Evolutionary conservation across 768 basidiomycete species (phyloP), one percentile per base, ranked within the genome.

Genomic region (Chalciporus sphaerocephalus): DNA sequence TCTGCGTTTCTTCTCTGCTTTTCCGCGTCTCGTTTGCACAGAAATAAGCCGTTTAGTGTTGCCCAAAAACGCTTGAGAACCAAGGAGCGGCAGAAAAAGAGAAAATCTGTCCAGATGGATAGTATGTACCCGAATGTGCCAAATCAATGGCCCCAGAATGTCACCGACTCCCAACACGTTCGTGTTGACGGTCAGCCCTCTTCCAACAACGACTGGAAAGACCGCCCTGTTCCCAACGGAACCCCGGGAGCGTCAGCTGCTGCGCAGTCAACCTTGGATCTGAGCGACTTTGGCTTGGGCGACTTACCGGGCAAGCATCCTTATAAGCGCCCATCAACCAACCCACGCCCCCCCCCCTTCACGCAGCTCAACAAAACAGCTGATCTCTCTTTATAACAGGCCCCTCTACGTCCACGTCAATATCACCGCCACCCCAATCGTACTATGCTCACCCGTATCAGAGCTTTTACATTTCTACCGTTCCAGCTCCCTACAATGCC

Each of bases 401-500:
- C 35, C 61, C 73, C 36, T 69, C 78, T 25, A 64, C 75, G 20
- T 68, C 71, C 20, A 53, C 69, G 4, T 57, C 74, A 22, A 57
- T 69, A 51, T 60, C 76, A 20, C 54, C 74, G 6, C 56, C 75
- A 2, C 55, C 73, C 0, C 69, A 71, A 45, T 52, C 68, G 32
- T 73, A 72, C 58, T 74, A 71, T 66, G 55, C 63, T 39, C 61
- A 66, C 39, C 53, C 72, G 59, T 62, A 73, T 67, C 59, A 70
- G 57, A 57, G 64, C 40, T 77, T 69, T 54, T 75, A 71, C 42
- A 55, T 72, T 38, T 59, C 67, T 9, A 57, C 63, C 44, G 68
- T 73, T 22, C 62, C 71, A 4, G 68, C 71, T 4, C 74, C 76
- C 12, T 81, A 75, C 60, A 76, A 76, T 48, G 71, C 75, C 6